Percentiles rank a stretch among this genome's conserved stretches.
Evolutionary conservation across 2,329 filamentous ascomycete species (phyloP).

Genomic region (Chrysoporthe austroafricana): DNA sequence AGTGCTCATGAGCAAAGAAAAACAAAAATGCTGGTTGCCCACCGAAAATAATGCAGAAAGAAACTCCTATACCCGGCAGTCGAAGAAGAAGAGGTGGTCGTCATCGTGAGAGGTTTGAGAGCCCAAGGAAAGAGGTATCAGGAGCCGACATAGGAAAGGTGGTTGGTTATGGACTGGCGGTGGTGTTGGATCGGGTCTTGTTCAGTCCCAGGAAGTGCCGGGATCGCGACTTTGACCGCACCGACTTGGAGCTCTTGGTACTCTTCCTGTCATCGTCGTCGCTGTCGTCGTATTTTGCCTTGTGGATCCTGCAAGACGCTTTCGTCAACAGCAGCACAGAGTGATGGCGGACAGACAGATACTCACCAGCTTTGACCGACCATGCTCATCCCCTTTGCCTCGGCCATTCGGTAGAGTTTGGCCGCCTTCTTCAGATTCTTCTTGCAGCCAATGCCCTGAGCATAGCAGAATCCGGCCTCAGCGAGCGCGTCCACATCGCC

Average conservation of each 20-base stretch:
- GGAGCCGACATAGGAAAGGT: background rate
- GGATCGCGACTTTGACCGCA: conserved; percentile 75
- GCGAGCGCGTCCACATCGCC: conserved; percentile 92
- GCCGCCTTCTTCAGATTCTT: conserved; percentile 96
- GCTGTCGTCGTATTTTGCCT: conserved; percentile 81
- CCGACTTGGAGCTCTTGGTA: conserved; percentile 39
- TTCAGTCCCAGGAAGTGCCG: conserved; percentile 70
- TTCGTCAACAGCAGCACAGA: conserved; percentile 23
- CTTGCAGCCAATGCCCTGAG: conserved; percentile 89
- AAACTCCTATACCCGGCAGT: conserved; percentile 23
- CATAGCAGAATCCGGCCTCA: conserved; percentile 95
- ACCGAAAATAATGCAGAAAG: conserved; percentile 7
- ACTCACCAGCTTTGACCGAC: conserved; percentile 96
- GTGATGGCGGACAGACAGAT: background rate
- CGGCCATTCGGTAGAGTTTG: conserved; percentile 85
- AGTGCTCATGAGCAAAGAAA: conserved; percentile 24
- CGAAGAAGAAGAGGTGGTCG: conserved; percentile 16
- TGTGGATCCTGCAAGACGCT: conserved; percentile 77
- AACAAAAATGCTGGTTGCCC: conserved; percentile 19
- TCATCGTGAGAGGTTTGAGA: conserved; percentile 25
- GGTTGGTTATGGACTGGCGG: conserved; percentile 25
- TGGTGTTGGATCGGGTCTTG: conserved; percentile 29
- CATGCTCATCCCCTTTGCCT: conserved; percentile 95
- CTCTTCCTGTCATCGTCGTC: conserved; percentile 62
- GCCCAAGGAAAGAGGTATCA: conserved; percentile 10